Base-by-base conservation (phyloP, 116 monocot genomes). In the Trichopus zeylanicus region DNA sequence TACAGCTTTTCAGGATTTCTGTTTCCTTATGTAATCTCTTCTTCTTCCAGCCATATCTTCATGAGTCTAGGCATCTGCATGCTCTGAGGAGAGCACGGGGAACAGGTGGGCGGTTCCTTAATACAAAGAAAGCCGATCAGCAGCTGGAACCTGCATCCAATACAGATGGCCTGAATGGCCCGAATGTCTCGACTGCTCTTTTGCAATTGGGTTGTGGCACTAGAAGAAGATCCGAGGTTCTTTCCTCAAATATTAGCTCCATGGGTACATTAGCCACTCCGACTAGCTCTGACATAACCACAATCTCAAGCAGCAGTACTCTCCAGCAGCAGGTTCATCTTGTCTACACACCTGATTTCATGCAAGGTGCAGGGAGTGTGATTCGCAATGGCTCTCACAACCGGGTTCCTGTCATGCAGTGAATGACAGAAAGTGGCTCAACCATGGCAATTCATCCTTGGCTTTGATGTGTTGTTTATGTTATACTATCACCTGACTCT, bases 11-110 rank as follows among this genome's bases (percentile, higher is more conserved):
- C 6, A 1, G 26, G 2, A 29, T 29, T 1, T 61, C 29, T 48
- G 13, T 1, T 61, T 27, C 20, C 13, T 55, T 32, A 28, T 37
- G 15, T 27, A 7, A 9, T 26, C 26, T 27, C 29, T 57, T 55
- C 19, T 7, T 30, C 60, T 9, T 59, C 32, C 73, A 90, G 90
- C 90, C 90, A 9, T 90, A 85, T 61, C 81, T 90, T 55, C 90
- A 90, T 13, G 90, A 90, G 59, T 90, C 90, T 56, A 63, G 85
- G 31, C 90, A 90, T 68, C 56, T 49, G 13, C 90, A 90, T 66
- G 90, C 90, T n/a, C 69, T 90, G 76, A 81, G 77, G 53, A 81
- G 90, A 48, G 70, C 61, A 1, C 70, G 90, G 55, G 90, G 90
- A 51, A 53, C 71, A 16, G 79, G 90, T 31, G 90, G 90, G 5